phyloP scores from a whole-genome alignment of 331 rosid species.

The Malus hybrid region DNA sequence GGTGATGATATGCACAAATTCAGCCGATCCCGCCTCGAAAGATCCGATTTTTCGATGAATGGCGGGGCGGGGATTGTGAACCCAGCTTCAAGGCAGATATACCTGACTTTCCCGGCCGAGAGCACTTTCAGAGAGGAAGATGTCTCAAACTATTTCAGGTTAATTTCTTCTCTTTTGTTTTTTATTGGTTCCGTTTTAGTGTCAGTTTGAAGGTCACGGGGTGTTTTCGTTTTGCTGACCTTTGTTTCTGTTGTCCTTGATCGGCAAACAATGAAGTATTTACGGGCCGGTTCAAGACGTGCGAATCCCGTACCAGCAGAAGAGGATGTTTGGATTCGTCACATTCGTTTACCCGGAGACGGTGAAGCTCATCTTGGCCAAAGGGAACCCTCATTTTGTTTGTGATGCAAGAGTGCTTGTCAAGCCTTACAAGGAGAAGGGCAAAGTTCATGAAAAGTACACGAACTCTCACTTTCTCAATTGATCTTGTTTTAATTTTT shows the following conservation, averaged over 20 bases:
- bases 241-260: background rate
- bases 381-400: constrained; percentile 96
- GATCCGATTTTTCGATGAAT: constrained; percentile 52
- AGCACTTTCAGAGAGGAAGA: constrained; percentile 97
- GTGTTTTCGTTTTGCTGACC: background rate
- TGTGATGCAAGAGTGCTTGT: constrained; percentile 98
- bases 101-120: constrained; percentile 95
- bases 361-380: constrained; percentile 82
- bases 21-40: constrained; percentile 63
- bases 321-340: constrained; percentile 96
- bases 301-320: constrained; percentile 97
- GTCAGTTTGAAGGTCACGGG: background rate
- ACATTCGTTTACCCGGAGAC: constrained; percentile 90
- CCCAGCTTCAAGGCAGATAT: constrained; percentile 96
- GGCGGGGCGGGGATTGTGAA: constrained; percentile 61
- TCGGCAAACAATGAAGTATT: constrained; percentile 29
- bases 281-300: constrained; percentile 98
- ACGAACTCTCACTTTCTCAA: constrained; percentile 32
- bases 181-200: too few relatives aligned
- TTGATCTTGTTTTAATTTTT: background rate
- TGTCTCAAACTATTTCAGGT: constrained; percentile 95
- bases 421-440: constrained; percentile 99
- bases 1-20: constrained; percentile 70
- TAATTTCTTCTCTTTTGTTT: background rate
- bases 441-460: constrained; percentile 96